Conservation (phyloP, 1,284 basidiomycete genomes). For the Apiotrichum gamsii region DNA sequence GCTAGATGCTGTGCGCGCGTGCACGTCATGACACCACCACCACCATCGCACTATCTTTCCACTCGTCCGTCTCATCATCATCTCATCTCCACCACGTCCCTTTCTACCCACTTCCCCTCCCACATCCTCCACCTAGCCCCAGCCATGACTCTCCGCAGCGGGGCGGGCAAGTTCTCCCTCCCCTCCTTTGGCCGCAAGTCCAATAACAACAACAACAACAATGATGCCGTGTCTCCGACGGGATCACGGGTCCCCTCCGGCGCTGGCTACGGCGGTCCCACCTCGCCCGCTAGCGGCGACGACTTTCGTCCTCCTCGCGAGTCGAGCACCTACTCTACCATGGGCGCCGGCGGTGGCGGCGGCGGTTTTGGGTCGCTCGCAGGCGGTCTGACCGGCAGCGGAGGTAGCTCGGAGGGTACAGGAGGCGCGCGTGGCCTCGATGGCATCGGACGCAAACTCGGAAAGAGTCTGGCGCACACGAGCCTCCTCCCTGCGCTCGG, state of each 20-base stretch:
- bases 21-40: too few species aligned
- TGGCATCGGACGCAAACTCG: slow-evolving; percentile 35
- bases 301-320: too few species aligned
- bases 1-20: too few species aligned
- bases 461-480: slow-evolving; percentile 42
- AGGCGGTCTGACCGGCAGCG: not conserved
- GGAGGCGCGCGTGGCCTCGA: slow-evolving; percentile 17
- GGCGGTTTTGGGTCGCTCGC: not conserved
- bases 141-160: slow-evolving; percentile 30
- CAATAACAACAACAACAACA: not conserved
- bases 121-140: too few species aligned
- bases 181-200: slow-evolving; percentile 29
- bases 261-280: too few species aligned
- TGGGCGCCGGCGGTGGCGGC: not conserved
- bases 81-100: too few species aligned
- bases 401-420: slow-evolving; percentile 9
- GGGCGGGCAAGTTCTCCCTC: slow-evolving; percentile 40
- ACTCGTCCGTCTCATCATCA: too few species aligned
- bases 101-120: too few species aligned
- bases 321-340: not conserved
- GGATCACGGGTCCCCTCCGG: too few species aligned
- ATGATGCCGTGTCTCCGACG: too few species aligned
- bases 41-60: too few species aligned
- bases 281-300: too few species aligned
- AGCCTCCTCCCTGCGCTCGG: slow-evolving; percentile 61